These are phyloP conservation scores for Huntiella moniliformis DNA, from an alignment of 2,329 filamentous ascomycete species.

Conservation along the genomic window DNA sequence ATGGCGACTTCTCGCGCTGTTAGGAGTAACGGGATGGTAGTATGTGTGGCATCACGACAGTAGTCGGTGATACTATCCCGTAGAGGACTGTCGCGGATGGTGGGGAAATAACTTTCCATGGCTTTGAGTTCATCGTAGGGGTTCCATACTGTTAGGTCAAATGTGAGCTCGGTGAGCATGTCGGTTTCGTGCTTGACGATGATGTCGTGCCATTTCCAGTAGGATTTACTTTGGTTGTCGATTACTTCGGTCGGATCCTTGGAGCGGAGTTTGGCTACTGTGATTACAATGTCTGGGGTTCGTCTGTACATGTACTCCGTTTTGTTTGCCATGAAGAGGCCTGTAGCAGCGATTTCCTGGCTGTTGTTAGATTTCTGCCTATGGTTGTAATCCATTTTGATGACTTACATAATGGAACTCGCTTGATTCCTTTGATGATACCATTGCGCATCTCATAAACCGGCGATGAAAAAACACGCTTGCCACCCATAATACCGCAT, in stretches of 20 bases:
- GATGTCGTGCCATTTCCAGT: constrained; percentile 92
- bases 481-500: constrained; percentile 80
- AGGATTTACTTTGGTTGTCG: constrained; percentile 95
- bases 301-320: constrained; percentile 94
- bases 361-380: neutral
- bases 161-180: constrained; percentile 79
- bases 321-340: constrained; percentile 88
- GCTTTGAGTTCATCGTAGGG: constrained; percentile 75
- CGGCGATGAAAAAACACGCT: constrained; percentile 92
- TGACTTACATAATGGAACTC: constrained; percentile 71
- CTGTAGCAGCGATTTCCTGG: constrained; percentile 68
- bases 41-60: constrained; percentile 76
- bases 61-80: constrained; percentile 86
- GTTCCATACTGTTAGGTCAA: constrained; percentile 78
- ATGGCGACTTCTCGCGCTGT: constrained; percentile 66
- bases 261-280: constrained; percentile 83
- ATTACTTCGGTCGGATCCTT: constrained; percentile 81
- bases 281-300: constrained; percentile 84
- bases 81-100: constrained; percentile 63
- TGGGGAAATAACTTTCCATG: constrained; percentile 51
- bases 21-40: constrained; percentile 65
- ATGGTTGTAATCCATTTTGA: neutral
- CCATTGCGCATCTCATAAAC: constrained; percentile 76
- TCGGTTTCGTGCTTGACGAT: constrained; percentile 85
- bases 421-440: constrained; percentile 47